Conservation (phyloP, 1,284 basidiomycete species). For the Ustilago trichophora region DNA sequence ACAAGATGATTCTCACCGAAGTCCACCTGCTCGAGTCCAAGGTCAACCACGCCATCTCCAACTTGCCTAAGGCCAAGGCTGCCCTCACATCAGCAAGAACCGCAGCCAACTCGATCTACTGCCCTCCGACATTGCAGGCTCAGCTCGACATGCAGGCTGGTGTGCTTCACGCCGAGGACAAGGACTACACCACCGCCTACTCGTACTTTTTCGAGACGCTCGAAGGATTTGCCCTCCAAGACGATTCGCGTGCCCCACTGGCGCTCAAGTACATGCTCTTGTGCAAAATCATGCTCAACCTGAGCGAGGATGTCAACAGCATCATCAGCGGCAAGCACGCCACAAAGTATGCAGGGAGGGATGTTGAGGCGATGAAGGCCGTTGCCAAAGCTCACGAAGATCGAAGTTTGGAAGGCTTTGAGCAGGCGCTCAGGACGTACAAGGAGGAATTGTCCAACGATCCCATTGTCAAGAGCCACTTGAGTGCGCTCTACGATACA, state of each 20-base stretch:
- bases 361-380: constrained; percentile 94
- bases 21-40: constrained; percentile 92
- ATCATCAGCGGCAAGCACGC: constrained; percentile 88
- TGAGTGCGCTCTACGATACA: constrained; percentile 91
- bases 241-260: constrained; percentile 73
- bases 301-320: constrained; percentile 89
- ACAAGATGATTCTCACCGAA: constrained; percentile 97
- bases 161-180: constrained; percentile 93
- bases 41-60: constrained; percentile 89
- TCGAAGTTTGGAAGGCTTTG: constrained; percentile 86
- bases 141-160: constrained; percentile 91
- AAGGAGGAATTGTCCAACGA: constrained; percentile 89
- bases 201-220: constrained; percentile 98
- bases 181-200: constrained; percentile 95
- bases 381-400: constrained; percentile 92
- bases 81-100: constrained; percentile 91
- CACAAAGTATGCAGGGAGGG: constrained; percentile 78
- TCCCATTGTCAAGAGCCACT: constrained; percentile 90
- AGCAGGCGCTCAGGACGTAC: constrained; percentile 85
- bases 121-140: constrained; percentile 90
- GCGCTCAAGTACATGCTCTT: constrained; percentile 97
- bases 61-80: constrained; percentile 92
- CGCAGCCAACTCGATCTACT: constrained; percentile 96
- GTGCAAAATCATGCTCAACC: constrained; percentile 96
- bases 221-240: constrained; percentile 79